These are phyloP conservation scores for Gracilaria domingensis DNA, from an alignment of 23 red algal species.

Conservation along the genomic window DNA sequence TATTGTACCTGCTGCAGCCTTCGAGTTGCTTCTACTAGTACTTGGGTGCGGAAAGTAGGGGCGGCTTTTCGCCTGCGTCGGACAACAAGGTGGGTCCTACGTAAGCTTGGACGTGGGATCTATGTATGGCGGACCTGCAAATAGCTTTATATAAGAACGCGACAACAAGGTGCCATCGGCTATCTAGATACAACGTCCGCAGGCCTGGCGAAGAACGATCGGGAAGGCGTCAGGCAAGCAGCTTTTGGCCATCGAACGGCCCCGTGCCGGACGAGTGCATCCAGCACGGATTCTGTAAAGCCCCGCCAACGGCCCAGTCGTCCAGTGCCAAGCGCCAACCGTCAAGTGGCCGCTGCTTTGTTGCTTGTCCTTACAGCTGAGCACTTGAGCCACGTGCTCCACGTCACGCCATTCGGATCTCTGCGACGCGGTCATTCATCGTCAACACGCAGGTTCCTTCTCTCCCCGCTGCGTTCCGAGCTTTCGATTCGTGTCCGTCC, in stretches of 20 bases:
- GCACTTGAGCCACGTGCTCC: neutral
- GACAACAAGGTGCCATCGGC: conserved; percentile 1
- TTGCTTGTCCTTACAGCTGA: neutral
- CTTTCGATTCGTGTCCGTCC: neutral
- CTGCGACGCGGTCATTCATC: neutral
- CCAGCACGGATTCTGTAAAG: neutral
- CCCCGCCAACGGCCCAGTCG: neutral
- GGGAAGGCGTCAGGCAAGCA: no score
- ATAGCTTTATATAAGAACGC: neutral
- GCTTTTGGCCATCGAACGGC: no score
- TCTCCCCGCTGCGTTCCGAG: neutral
- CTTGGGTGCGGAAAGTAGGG: neutral
- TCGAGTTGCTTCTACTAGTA: neutral
- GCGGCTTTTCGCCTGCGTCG: neutral
- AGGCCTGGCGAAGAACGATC: no score
- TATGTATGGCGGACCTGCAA: conserved; percentile 21
- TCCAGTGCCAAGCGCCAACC: neutral
- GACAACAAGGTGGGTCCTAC: neutral
- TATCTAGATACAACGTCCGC: neutral
- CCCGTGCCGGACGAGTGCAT: no score
- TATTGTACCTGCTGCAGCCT: neutral
- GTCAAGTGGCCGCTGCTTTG: neutral
- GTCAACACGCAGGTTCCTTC: neutral
- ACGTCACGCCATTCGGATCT: neutral
- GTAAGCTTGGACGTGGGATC: neutral